Conservation (phyloP, 1,284 basidiomycete genomes). For the Tylopilus microsporus region DNA sequence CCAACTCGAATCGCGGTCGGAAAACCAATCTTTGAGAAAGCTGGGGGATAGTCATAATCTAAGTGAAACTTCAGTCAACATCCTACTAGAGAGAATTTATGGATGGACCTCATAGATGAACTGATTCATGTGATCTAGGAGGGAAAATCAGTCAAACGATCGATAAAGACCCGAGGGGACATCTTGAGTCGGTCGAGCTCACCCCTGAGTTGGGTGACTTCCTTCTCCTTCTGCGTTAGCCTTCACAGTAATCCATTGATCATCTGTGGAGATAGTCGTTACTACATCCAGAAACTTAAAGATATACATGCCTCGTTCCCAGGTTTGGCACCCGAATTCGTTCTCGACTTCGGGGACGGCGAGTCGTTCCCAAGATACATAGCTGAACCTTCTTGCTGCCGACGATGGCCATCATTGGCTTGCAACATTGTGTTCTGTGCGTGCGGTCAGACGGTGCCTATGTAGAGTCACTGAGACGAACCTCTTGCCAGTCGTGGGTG, state of each 20-base stretch:
- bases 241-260: constrained; percentile 78
- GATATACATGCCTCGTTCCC: constrained; percentile 45
- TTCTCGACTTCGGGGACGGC: constrained; percentile 38
- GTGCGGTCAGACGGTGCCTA: neutral
- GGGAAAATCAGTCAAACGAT: too few relatives aligned
- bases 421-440: constrained; percentile 41
- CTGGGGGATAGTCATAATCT: constrained; percentile 79
- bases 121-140: constrained; percentile 46
- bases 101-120: constrained; percentile 68
- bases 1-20: constrained; percentile 73
- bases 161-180: too few relatives aligned
- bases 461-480: constrained; percentile 1
- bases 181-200: constrained; percentile 65
- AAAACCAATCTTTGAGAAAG: constrained; percentile 75
- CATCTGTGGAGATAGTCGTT: constrained; percentile 38
- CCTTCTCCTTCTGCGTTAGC: constrained; percentile 79
- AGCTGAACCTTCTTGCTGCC: constrained; percentile 36
- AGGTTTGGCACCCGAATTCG: constrained; percentile 39
- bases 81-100: neutral
- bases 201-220: constrained; percentile 68
- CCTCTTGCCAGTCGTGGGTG: constrained; percentile 16
- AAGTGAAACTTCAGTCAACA: constrained; percentile 7
- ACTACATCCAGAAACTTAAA: neutral
- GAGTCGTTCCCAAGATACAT: constrained; percentile 12
- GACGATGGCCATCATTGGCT: constrained; percentile 53